Conservation (phyloP, 2,329 filamentous ascomycete species). For the Neoscytalidium dimidiatum region DNA sequence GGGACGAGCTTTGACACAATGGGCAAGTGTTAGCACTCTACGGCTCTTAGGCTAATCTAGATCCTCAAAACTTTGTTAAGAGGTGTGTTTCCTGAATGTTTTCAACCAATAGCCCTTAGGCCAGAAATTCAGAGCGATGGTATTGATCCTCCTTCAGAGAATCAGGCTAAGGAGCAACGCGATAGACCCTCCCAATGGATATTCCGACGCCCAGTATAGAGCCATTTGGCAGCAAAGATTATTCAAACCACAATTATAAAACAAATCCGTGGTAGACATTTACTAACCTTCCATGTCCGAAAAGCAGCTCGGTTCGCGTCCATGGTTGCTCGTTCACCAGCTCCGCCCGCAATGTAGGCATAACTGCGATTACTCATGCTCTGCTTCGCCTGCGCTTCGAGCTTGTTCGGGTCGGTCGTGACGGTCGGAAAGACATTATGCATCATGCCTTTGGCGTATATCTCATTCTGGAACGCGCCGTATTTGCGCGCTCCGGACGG, state of each 20-base stretch:
- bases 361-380: conserved; percentile 52
- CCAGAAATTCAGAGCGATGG: no score
- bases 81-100: no score
- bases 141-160: no score
- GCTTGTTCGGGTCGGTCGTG: conserved; percentile 60
- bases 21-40: no score
- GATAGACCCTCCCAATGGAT: no score
- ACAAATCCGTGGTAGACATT: no score
- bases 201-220: no score
- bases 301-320: conserved; percentile 62
- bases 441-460: conserved; percentile 57
- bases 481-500: conserved; percentile 35
- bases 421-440: conserved; percentile 51
- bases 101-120: no score
- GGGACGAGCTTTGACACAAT: conserved; percentile 6
- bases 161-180: neutral
- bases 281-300: conserved; percentile 52
- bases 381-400: conserved; percentile 58
- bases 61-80: no score
- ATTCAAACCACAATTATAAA: no score
- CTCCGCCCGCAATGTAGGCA: conserved; percentile 64
- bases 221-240: no score
- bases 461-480: conserved; percentile 41
- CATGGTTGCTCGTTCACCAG: conserved; percentile 63
- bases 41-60: no score